Evolutionary conservation across 306 rosid species (phyloP), one percentile per base, ranked within the genome.

Genomic region (Vigna hirtella): DNA sequence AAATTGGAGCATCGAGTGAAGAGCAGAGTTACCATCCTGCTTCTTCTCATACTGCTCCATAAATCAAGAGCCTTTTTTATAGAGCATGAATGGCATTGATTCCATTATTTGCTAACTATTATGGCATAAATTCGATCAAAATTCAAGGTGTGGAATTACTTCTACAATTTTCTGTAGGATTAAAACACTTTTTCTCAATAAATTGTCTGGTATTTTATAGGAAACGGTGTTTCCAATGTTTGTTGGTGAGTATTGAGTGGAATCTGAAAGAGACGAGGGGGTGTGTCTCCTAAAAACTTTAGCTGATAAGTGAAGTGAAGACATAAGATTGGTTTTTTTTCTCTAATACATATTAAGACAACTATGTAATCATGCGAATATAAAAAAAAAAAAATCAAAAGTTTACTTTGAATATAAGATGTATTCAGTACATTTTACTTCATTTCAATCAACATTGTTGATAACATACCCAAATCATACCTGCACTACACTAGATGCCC

Each of bases 1-100:
- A 22, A 73, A 53, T 57, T 76, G 93, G 88, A 89, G 90, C 86
- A 45, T 87, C 91, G 80, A 85, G 88, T 87, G 96, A 84, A 87
- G 96, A 83, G 84, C 78, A 65, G 70, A 81, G 71, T 80, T 79
- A 74, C 62, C 16, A 67, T 77, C 84, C 80, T 81, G 88, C 86
- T 69, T 85, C 91, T 88, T 90, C 87, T 85, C 92, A 80, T 83
- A 67, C 9, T 52, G 91, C 89, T 90, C 89, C 89, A 28, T 55
- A 79, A 61, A 81, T 62, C 72, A 49, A 79, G 20, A 79, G 86
- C 86, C 89, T 15, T 71, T 83, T 49, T 2, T 36, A 28, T 61
- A 7, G 49, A 79, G 61, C 79, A 57, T 63, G 34, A 77, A 40
- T 78, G 84, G 85, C 80, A 68, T 77, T n/a, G 26, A 65, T 87